phyloP scores from a whole-genome alignment of 345 rosid species.

The Boechera retrofracta region DNA sequence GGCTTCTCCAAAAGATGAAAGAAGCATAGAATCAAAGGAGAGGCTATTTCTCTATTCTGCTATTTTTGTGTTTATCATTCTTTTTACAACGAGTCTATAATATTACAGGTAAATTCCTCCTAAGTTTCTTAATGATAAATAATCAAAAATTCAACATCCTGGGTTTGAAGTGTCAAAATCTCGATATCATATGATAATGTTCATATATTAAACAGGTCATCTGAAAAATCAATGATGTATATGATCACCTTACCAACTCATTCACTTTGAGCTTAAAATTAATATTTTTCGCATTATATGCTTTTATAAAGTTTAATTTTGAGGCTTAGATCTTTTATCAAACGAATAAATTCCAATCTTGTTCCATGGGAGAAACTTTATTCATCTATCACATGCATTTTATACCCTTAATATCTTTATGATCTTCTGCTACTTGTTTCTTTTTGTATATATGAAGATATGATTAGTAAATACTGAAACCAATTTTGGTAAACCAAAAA shows the following conservation, averaged over 20 bases:
- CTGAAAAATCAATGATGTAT: neutral
- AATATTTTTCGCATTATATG: neutral
- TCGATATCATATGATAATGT: neutral
- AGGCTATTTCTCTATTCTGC: constrained; percentile 28
- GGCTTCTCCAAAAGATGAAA: constrained; percentile 34
- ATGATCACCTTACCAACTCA: neutral
- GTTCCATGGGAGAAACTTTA: constrained; percentile 18
- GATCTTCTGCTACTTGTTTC: neutral
- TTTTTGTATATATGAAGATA: neutral
- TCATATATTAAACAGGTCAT: neutral
- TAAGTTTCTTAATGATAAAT: neutral
- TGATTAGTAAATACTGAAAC: constrained; percentile 3
- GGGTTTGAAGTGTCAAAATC: neutral
- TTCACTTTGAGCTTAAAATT: neutral
- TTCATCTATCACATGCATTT: constrained; percentile 27
- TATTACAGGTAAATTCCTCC: constrained; percentile 21
- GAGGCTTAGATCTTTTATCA: neutral
- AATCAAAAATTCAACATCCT: neutral
- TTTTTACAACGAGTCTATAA: constrained; percentile 1
- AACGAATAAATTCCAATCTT: constrained; percentile 29
- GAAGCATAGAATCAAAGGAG: constrained; percentile 41
- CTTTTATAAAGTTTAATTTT: constrained; percentile 14
- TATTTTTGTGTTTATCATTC: neutral
- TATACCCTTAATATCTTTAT: neutral
- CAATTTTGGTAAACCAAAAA: neutral